Conservation (phyloP, 108 stramenopile species). For the Pseudonitzschia delicatissima region DNA sequence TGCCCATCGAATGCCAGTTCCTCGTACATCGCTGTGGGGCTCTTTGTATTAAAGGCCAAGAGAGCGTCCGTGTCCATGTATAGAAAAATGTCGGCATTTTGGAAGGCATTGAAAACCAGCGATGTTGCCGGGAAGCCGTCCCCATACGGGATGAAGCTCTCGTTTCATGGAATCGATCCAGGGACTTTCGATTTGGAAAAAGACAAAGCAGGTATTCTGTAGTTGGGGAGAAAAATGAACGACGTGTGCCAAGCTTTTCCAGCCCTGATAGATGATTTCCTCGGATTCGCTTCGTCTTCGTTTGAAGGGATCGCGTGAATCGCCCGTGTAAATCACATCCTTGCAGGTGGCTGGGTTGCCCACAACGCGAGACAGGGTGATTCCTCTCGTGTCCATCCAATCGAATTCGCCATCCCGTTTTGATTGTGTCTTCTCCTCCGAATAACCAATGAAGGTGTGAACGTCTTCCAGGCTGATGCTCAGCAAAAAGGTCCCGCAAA, state of each 20-base stretch:
- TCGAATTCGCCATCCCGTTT: not conserved
- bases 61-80: constrained; percentile 33
- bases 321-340: constrained; percentile 21
- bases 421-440: not conserved
- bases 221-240: constrained; percentile 1
- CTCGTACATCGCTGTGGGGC: constrained; percentile 16
- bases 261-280: not conserved
- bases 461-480: not conserved
- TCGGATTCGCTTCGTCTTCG: not conserved
- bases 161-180: not conserved
- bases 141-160: constrained; percentile 14
- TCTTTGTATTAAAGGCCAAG: constrained; percentile 11
- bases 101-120: constrained; percentile 12
- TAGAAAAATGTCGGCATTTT: constrained; percentile 14
- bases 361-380: constrained; percentile 3
- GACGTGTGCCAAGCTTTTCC: constrained; percentile 11
- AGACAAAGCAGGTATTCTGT: not conserved
- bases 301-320: not conserved
- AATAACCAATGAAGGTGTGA: not conserved
- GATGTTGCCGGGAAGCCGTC: constrained; percentile 11
- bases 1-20: constrained; percentile 27
- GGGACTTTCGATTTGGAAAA: constrained; percentile 7
- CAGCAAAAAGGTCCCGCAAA: not conserved
- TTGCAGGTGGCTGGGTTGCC: constrained; percentile 5
- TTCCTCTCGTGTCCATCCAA: constrained; percentile 11